phyloP scores from a whole-genome alignment of 2,329 filamentous ascomycete species.

The Leptosphaerulina australis region DNA sequence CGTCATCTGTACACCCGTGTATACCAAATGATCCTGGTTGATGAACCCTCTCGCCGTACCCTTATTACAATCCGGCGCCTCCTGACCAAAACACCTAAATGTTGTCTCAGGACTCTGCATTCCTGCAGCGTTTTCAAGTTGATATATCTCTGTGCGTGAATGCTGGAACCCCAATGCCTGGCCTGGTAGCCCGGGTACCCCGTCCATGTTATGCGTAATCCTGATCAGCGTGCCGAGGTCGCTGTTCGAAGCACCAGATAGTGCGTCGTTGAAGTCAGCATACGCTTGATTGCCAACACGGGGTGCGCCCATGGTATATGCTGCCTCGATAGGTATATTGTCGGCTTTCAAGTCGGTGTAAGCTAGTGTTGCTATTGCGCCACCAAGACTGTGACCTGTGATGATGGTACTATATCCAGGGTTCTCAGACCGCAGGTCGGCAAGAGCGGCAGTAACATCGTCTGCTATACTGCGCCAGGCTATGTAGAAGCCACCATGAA shows the following conservation, averaged over 20 bases:
- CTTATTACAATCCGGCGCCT: slow-evolving; percentile 22
- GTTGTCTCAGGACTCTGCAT: slow-evolving; percentile 17
- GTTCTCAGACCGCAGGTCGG: slow-evolving; percentile 52
- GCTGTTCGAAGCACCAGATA: slow-evolving; percentile 54
- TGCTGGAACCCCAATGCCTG: slow-evolving; percentile 66
- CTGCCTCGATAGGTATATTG: slow-evolving; percentile 6
- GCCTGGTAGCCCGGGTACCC: slow-evolving; percentile 69
- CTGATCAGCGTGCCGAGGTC: slow-evolving; percentile 61
- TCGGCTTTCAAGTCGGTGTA: slow-evolving; percentile 22
- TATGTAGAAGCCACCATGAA: slow-evolving; percentile 63
- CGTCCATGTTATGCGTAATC: slow-evolving; percentile 69
- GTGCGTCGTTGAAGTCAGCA: slow-evolving; percentile 52
- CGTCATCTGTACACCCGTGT: slow-evolving; percentile 21
- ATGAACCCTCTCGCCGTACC: slow-evolving; percentile 14
- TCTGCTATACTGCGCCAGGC: slow-evolving; percentile 61
- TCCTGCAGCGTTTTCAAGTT: slow-evolving; percentile 9
- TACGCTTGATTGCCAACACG: slow-evolving; percentile 66
- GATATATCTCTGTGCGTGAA: slow-evolving; percentile 68
- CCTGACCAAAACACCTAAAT: slow-evolving; percentile 25
- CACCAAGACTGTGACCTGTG: slow-evolving; percentile 72
- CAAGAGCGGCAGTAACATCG: slow-evolving; percentile 52
- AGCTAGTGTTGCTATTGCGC: slow-evolving; percentile 65
- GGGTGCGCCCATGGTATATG: slow-evolving; percentile 58
- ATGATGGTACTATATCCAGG: slow-evolving; percentile 60
- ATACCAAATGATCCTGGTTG: slow-evolving; percentile 21